Evolutionary conservation across 345 rosid species (phyloP).

Genomic region (Aethionema arabicum): DNA sequence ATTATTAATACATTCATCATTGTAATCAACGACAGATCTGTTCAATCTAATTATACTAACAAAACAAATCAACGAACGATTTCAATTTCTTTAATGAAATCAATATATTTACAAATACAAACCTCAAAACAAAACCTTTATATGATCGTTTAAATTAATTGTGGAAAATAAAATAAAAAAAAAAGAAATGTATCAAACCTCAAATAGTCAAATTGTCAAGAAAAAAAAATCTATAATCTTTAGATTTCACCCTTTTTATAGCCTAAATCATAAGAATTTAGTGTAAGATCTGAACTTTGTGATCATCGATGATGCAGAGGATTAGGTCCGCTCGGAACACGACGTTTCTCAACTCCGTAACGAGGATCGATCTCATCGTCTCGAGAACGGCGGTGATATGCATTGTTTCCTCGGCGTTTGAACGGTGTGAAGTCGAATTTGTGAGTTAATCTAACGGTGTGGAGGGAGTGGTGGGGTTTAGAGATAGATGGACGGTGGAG

Average conservation of each 20-base stretch:
- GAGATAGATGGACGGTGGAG: conserved; percentile 31
- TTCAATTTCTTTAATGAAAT: conserved; percentile 15
- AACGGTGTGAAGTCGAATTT: conserved; percentile 65
- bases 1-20: conserved; percentile 34
- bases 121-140: conserved; percentile 6
- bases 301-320: conserved; percentile 80
- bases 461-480: conserved; percentile 5
- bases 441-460: conserved; percentile 35
- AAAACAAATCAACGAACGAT: conserved; percentile 12
- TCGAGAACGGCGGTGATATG: conserved; percentile 16
- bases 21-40: conserved; percentile 31
- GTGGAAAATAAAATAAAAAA: background rate
- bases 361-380: conserved; percentile 67
- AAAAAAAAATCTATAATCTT: conserved; percentile 7
- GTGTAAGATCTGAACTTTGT: conserved; percentile 18
- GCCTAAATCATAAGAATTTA: conserved; percentile 6
- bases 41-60: background rate
- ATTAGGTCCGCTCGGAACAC: conserved; percentile 89
- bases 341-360: conserved; percentile 82
- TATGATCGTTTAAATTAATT: background rate
- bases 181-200: conserved; percentile 17
- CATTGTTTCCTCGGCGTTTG: conserved; percentile 34
- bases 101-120: conserved; percentile 27
- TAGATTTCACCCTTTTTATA: background rate
- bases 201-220: conserved; percentile 14